phyloP scores from a whole-genome alignment of 306 rosid species.

The Luffa aegyptiaca region DNA sequence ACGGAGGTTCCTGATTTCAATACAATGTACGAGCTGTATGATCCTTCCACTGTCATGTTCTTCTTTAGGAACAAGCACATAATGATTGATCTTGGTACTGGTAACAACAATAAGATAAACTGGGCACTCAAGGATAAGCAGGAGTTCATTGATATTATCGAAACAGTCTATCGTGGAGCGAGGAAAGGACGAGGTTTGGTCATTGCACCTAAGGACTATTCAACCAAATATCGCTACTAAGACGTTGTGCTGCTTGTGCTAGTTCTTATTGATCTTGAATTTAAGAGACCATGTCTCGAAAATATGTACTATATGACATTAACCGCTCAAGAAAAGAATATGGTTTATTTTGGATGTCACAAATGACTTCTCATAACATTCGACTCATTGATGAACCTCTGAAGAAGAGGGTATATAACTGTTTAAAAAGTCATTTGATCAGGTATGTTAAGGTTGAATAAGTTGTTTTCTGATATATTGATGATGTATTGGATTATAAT shows the following conservation, averaged over 20 bases:
- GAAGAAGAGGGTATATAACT: background rate
- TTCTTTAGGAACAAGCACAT: conserved; percentile 96
- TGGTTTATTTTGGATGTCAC: background rate
- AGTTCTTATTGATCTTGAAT: background rate
- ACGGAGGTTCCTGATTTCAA: conserved; percentile 95
- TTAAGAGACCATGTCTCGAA: background rate
- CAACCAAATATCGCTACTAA: conserved; percentile 93
- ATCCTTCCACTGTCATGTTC: conserved; percentile 89
- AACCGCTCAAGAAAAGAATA: background rate
- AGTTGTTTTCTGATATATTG: background rate
- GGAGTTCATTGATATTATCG: conserved; percentile 82
- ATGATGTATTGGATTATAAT: background rate
- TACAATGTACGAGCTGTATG: conserved; percentile 90
- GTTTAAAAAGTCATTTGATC: background rate
- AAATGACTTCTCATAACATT: background rate
- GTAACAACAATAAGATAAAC: conserved; percentile 95
- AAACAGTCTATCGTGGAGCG: conserved; percentile 80
- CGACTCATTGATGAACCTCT: background rate
- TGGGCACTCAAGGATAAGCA: conserved; percentile 99
- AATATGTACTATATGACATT: background rate
- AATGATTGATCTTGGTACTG: conserved; percentile 96
- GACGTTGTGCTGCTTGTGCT: background rate
- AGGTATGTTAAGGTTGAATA: background rate
- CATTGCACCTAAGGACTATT: conserved; percentile 92
- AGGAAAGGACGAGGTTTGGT: conserved; percentile 90